phyloP scores from a whole-genome alignment of 169 alveolate genomes.

The Eimeria acervulina region DNA sequence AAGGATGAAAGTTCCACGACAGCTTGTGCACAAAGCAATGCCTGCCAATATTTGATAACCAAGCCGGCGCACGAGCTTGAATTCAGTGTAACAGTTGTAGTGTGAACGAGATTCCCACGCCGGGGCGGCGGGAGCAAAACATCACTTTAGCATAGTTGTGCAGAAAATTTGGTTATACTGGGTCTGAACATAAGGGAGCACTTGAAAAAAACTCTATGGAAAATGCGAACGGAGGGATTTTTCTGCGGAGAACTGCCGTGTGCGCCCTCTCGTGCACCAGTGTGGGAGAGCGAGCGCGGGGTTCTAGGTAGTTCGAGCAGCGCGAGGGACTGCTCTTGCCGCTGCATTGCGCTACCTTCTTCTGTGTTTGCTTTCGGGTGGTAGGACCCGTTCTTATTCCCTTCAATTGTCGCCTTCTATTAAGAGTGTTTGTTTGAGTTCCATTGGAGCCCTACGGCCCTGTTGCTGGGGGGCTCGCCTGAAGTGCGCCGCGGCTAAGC shows the following conservation, averaged over 20 bases:
- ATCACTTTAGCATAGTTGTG: not conserved
- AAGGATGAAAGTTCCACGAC: not conserved
- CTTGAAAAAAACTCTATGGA: not conserved
- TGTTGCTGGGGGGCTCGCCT: constrained; percentile 1
- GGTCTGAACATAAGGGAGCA: not conserved
- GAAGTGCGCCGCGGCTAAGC: constrained; percentile 30
- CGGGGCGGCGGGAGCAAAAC: not conserved
- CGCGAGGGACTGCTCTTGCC: constrained; percentile 14
- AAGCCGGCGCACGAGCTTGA: not conserved
- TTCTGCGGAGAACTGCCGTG: not conserved
- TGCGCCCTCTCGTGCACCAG: not conserved
- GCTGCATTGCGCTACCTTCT: not conserved
- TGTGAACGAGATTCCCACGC: not conserved
- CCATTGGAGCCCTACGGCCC: not conserved
- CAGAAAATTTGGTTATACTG: not conserved
- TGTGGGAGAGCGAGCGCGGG: not conserved
- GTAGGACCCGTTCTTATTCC: not conserved
- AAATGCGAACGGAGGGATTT: not conserved
- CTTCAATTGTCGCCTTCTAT: not conserved
- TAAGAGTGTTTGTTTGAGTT: not conserved
- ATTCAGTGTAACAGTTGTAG: constrained; percentile 22
- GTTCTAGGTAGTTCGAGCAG: not conserved
- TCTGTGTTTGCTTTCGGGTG: not conserved
- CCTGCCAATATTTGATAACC: not conserved
- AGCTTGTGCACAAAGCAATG: not conserved